Percentiles rank a stretch among this genome's conserved stretches.
These are phyloP conservation scores for Cryptococcus sp. DNA, from an alignment of 1,284 basidiomycete species.

Conservation along the genomic window DNA sequence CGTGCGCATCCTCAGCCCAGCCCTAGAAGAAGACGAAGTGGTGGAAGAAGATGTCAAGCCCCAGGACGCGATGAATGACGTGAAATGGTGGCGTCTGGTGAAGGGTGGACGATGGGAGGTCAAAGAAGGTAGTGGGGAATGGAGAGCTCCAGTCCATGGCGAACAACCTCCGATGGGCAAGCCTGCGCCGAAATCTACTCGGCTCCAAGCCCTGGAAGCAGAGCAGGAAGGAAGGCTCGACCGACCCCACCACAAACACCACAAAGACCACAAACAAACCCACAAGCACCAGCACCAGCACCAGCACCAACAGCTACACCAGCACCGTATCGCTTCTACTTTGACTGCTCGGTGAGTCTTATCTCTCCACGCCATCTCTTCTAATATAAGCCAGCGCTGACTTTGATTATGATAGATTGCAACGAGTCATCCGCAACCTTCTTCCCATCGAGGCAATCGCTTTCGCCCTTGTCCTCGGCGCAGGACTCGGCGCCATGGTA, in stretches of 20 bases:
- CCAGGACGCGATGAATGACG: not conserved
- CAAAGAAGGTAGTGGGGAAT: conserved; percentile 9
- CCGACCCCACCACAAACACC: not conserved
- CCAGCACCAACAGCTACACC: too few relatives aligned
- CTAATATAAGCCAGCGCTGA: not conserved
- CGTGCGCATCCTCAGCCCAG: conserved; percentile 10
- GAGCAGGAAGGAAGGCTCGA: not conserved
- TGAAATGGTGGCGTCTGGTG: conserved; percentile 13
- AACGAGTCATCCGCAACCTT: conserved; percentile 26
- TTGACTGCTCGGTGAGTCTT: too few relatives aligned
- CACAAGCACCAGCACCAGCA: not conserved
- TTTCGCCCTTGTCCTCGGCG: conserved; percentile 34
- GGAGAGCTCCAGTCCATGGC: conserved; percentile 5
- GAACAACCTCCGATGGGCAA: conserved; percentile 10
- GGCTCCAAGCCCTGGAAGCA: not conserved
- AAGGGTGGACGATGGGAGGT: conserved; percentile 7
- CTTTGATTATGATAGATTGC: conserved; percentile 17
- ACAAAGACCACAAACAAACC: not conserved
- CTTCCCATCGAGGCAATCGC: conserved; percentile 24
- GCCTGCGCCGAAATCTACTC: not conserved
- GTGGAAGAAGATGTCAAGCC: not conserved
- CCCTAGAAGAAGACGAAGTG: not conserved
- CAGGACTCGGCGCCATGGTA: conserved; percentile 34
- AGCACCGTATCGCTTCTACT: too few relatives aligned
- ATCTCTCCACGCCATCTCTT: too few relatives aligned